Base-by-base conservation (phyloP, 2,329 filamentous ascomycete species). In the Endocalyx cinctus region DNA sequence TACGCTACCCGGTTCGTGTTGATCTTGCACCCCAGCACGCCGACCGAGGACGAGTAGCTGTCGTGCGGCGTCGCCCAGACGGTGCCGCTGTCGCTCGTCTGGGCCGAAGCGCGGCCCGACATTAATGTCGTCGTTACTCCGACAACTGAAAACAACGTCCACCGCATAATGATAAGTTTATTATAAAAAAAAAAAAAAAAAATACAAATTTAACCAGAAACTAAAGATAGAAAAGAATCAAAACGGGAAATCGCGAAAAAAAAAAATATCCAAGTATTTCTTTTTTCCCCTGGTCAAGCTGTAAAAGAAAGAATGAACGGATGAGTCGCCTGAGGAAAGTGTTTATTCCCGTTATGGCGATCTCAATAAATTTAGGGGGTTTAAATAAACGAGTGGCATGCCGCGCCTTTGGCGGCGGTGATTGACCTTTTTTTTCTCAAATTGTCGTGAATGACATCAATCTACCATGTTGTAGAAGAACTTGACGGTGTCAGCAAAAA, bases 1-100 rank as follows among this genome's bases (percentile, higher is more conserved):
- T 79, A 79, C 41, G 75, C 75, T 25, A 79, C 66, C 26, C 73
- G 72, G 63, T 79, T 70, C 41, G 67, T 76, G 59, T 79, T 56
- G 55, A 79, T 66, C 56, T 76, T 72, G 67, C 75, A 79, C 31
- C 75, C 75, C 6, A 76, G 57, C 4, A 77, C 74, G 29, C 75
- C 75, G 39, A 77, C 56, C 4, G 72, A 75, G 12, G 70, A 75
- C 2, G 70, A 73, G 61, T 67, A 79, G 46, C 61, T 57, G 41
- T 69, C 70, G 51, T 79, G 75, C 19, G 75, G 74, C 5, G 74
- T 79, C 38, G 67, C 58, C 46, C 51, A 59, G 29, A 62, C 51
- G 43, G 49, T 53, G 40, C 51, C 55, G 35, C 37, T 41, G 38
- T 19, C 29, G 29, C 36, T 31, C 16, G 34, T 30, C 17, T 40